Conservation (phyloP, 306 rosid species). For the Inga leiocalycina region DNA sequence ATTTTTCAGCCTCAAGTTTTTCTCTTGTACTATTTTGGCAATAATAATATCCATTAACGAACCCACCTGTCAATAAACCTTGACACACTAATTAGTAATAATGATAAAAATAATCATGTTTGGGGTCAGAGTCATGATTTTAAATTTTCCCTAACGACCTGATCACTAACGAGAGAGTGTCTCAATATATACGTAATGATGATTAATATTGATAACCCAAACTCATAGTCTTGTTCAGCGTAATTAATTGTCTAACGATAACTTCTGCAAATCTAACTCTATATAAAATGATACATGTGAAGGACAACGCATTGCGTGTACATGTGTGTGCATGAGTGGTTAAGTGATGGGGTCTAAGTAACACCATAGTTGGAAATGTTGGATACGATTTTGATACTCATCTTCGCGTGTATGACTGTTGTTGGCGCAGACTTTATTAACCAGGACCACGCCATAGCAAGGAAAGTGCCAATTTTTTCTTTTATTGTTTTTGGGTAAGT, state of each 20-base stretch:
- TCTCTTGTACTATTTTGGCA: constrained; percentile 5
- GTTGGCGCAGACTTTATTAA: background rate
- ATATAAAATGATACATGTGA: background rate
- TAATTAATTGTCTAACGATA: background rate
- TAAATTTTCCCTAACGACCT: constrained; percentile 25
- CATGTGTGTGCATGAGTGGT: background rate
- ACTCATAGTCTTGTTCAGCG: background rate
- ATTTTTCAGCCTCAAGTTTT: background rate
- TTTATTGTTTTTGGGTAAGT: background rate
- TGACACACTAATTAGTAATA: background rate
- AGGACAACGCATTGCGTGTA: background rate
- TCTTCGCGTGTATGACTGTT: background rate
- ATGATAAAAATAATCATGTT: constrained; percentile 19
- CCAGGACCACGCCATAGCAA: background rate
- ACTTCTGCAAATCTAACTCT: background rate
- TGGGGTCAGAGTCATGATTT: constrained; percentile 7
- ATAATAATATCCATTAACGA: background rate
- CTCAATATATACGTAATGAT: background rate
- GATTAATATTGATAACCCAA: constrained; percentile 13
- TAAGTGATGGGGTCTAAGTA: background rate
- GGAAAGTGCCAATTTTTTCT: background rate
- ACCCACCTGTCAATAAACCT: background rate
- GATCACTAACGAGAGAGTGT: background rate
- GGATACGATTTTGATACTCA: background rate
- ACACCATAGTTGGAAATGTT: background rate